Base-by-base conservation (phyloP, 805 yeast genomes). In the Torulaspora gathmanii region DNA sequence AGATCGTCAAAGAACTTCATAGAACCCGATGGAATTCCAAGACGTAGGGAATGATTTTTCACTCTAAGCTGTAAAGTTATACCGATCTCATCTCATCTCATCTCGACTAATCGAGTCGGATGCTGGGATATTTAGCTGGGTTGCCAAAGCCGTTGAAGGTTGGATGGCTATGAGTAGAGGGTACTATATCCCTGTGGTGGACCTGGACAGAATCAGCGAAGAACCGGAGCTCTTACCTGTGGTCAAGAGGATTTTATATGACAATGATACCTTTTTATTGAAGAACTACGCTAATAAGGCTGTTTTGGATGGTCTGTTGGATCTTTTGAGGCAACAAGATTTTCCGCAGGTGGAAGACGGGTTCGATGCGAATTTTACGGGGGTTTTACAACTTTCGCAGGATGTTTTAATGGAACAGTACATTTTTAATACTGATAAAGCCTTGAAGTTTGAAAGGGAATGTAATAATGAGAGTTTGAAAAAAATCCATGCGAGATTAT, bases 321-420 rank as follows among this genome's bases (percentile, higher is more conserved):
- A 38, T 2, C 31, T 28, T 3, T 34, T 60, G 29, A 15, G 22
- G 8, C 28, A 17, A 10, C 17, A 10, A 2, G 56, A 46, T 12
- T 15, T 20, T 6, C 56, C 57, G 3, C 49, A 51, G 22, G 17
- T 35, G 2, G 26, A 39, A 3, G 53, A 54, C 29, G 59, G 57
- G 11, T 56, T 63, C 26, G 66, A 60, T 45, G 54, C 58, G 9
- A 55, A 54, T 44, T 60, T 63, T 34, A 57, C 64, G 1, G 67
- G 66, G 1, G 42, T 52, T 11, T 28, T 53, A n/a, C 29, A 33
- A 4, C 13, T 60, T 12, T 50, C 41, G 3, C 46, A 50, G n/a
- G 48, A 50, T 27, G 20, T 50, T 8, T 35, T 37, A 9, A 31
- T 60, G 39, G 66, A 63, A 44, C 67, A 63, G 46, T 63, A 56